A percentile compares a stretch with the other conserved stretches of the same genome.
phyloP scores from a whole-genome alignment of 148 eudicot species.

The Vaccinium darrowii region DNA sequence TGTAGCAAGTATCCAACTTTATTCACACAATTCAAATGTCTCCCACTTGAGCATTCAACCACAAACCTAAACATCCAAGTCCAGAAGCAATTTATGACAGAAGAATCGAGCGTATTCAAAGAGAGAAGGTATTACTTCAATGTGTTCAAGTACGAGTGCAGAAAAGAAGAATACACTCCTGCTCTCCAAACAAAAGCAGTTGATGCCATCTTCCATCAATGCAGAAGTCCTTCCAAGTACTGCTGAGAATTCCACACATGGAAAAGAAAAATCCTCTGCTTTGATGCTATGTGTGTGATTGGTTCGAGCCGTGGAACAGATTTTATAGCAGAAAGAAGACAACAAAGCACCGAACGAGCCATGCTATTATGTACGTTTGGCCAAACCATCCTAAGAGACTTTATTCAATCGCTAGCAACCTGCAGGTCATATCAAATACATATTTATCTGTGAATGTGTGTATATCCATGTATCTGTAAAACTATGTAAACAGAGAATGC shows the following conservation, averaged over 20 bases:
- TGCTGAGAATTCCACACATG: neutral
- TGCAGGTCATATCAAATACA: neutral
- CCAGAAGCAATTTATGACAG: neutral
- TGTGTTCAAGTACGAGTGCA: neutral
- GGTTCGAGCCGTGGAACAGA: neutral
- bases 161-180: neutral
- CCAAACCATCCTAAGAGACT: neutral
- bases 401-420: neutral
- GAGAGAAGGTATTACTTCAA: neutral
- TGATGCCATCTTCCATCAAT: neutral
- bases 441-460: neutral
- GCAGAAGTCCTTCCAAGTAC: slow-evolving; percentile 10
- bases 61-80: slow-evolving; percentile 4
- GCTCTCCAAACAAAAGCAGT: neutral
- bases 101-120: neutral
- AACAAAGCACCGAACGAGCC: neutral
- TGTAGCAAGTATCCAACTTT: neutral
- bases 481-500: neutral
- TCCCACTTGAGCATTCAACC: neutral
- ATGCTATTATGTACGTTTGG: neutral
- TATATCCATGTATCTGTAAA: neutral
- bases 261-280: neutral
- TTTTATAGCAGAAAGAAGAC: neutral
- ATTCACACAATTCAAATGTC: slow-evolving; percentile 1
- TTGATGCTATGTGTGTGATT: neutral